Conservation (phyloP, 768 basidiomycete genomes). For the Lactarius deliciosus region DNA sequence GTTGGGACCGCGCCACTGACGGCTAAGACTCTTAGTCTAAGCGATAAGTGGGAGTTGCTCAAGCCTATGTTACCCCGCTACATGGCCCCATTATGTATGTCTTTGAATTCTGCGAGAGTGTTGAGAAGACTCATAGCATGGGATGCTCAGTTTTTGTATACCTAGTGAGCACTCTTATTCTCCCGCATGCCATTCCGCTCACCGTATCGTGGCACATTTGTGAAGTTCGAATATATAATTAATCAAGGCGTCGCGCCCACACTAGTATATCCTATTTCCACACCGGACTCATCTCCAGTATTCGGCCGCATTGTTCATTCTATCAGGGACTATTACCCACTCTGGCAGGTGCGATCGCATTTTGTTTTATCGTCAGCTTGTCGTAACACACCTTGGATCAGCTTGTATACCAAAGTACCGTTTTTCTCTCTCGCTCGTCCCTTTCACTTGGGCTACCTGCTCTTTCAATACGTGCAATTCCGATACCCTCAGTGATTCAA, state of each 20-base stretch:
- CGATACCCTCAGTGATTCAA: slow-evolving; percentile 77
- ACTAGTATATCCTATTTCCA: slow-evolving; percentile 82
- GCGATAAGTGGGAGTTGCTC: slow-evolving; percentile 80
- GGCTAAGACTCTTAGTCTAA: slow-evolving; percentile 51
- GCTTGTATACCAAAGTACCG: slow-evolving; percentile 87
- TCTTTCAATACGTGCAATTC: slow-evolving; percentile 63
- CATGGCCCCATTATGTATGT: slow-evolving; percentile 91
- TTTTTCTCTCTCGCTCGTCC: slow-evolving; percentile 90
- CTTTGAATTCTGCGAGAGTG: not conserved
- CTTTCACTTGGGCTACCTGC: slow-evolving; percentile 84
- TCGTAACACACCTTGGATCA: slow-evolving; percentile 33
- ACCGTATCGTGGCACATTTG: slow-evolving; percentile 11
- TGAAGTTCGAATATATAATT: slow-evolving; percentile 86
- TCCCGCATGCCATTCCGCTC: slow-evolving; percentile 6
- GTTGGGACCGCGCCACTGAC: slow-evolving; percentile 30
- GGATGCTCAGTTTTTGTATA: slow-evolving; percentile 54
- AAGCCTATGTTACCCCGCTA: slow-evolving; percentile 77
- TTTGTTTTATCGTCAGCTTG: slow-evolving; percentile 7
- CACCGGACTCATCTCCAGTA: slow-evolving; percentile 53
- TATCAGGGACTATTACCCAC: slow-evolving; percentile 89
- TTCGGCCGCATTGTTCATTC: slow-evolving; percentile 79
- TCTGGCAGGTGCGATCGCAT: slow-evolving; percentile 73
- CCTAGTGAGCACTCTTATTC: slow-evolving; percentile 43
- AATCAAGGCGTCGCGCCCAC: slow-evolving; percentile 92
- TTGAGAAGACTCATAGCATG: not conserved